Evolutionary conservation across 2,329 filamentous ascomycete species (phyloP).

Genomic region (Ploettnerulaceae sp.): DNA sequence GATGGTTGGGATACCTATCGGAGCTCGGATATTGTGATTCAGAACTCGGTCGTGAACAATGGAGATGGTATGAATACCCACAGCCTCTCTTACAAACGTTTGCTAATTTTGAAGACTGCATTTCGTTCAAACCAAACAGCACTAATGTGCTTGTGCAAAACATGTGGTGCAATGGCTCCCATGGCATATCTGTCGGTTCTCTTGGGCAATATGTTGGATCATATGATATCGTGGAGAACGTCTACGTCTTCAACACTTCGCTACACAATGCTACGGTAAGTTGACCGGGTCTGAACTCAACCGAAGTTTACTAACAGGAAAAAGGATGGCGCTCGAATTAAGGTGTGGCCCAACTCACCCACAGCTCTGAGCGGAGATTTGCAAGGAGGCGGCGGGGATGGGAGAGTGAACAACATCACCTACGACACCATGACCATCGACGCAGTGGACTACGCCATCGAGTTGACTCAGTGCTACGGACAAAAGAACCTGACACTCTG

Average conservation of each 20-base stretch:
- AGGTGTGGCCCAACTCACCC: constrained; percentile 57
- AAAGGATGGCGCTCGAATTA: constrained; percentile 64
- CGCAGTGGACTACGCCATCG: constrained; percentile 62
- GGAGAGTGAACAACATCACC: constrained; percentile 61
- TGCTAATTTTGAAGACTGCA: constrained; percentile 47
- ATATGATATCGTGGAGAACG: constrained; percentile 63
- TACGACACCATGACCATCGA: constrained; percentile 56
- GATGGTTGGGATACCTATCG: constrained; percentile 63
- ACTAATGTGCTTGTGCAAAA: constrained; percentile 65
- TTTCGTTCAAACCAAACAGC: constrained; percentile 70
- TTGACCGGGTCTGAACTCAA: too few relatives aligned
- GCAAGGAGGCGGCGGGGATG: constrained; percentile 59
- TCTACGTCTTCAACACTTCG: constrained; percentile 58
- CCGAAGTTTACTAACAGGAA: constrained; percentile 39
- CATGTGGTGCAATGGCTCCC: constrained; percentile 62
- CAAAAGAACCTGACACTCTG: constrained; percentile 59
- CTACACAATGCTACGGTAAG: constrained; percentile 51
- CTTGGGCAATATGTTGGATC: constrained; percentile 59
- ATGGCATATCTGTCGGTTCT: constrained; percentile 69
- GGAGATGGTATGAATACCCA: constrained; percentile 44
- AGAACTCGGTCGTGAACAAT: constrained; percentile 60
- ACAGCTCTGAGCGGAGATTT: constrained; percentile 54
- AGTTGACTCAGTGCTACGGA: constrained; percentile 62
- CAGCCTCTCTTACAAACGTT: constrained; percentile 2
- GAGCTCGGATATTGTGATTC: constrained; percentile 57